These are phyloP conservation scores for Diplodia seriata DNA, from an alignment of 2,329 filamentous ascomycete species.

Conservation along the genomic window DNA sequence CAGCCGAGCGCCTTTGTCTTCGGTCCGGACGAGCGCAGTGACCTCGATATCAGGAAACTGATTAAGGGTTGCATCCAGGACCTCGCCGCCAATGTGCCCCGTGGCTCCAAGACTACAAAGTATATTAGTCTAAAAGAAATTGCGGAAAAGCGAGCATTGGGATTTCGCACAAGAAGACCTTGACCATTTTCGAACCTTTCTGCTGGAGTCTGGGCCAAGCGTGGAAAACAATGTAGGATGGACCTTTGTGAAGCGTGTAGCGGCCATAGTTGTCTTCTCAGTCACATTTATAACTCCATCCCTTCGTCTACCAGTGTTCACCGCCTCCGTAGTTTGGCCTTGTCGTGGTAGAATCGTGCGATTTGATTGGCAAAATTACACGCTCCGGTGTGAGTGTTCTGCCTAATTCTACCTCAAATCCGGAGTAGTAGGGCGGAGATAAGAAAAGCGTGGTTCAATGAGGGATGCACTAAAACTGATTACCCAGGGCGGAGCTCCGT, in stretches of 20 bases:
- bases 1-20: neutral
- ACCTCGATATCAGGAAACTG: neutral
- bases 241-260: neutral
- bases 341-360: too few relatives aligned
- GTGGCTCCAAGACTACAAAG: conserved; percentile 15
- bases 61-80: too few relatives aligned
- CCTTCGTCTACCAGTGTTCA: too few relatives aligned
- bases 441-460: too few relatives aligned
- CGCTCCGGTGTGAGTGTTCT: too few relatives aligned
- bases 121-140: neutral
- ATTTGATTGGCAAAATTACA: too few relatives aligned
- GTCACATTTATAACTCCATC: too few relatives aligned
- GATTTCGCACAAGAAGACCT: neutral
- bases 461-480: too few relatives aligned
- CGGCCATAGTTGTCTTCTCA: neutral
- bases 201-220: neutral
- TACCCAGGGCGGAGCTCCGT: neutral
- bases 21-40: conserved; percentile 4
- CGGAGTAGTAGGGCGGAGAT: too few relatives aligned
- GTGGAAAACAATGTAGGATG: neutral
- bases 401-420: too few relatives aligned
- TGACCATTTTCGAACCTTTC: neutral
- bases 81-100: neutral
- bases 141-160: neutral
- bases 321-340: too few relatives aligned